Base-by-base conservation (phyloP, 352 stramenopile genomes). In the Elongisporangium senticosum region DNA sequence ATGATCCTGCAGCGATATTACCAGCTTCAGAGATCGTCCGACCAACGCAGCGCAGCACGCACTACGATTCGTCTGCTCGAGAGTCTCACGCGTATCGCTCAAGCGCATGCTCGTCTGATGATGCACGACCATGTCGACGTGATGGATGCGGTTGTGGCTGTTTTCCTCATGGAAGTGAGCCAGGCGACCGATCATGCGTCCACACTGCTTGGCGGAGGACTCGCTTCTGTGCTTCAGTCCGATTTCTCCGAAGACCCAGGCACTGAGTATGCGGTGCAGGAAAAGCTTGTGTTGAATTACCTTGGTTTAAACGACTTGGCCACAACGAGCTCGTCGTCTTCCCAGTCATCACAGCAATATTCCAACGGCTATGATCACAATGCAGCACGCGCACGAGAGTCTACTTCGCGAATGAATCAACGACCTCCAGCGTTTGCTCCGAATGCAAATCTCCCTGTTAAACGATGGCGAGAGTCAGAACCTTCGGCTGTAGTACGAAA, bases 1-100 rank as follows among this genome's bases (percentile, higher is more conserved):
- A 64, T 73, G 11, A 83, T 98, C 10, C 67, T 98, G 19, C 82
- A 97, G 66, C 79, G 78, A 4, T 97, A 98, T 68, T 98, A 98
- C 68, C 79, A 94, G 55, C 57, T 77, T 7, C 85, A 96, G 60
- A 73, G 83, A 13, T 72, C 75, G 14, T 79, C 70, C 4, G 83
- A 93, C 52, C 75, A 66, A 65, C 61, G 82, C 57, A 77, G 87
- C 71, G 69, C 80, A 23, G 66, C 79, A 53, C 79, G 88, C 6
- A 96, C 96, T 22, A 99, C 95, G 20, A 96, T 98, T 58, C 86
- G 95, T 17, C 84, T 98, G 61, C 68, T 99, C 0, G 95, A 98
- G 69, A 97, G 86, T 51, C 80, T 98, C 26, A 98, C 97, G 61
- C 86, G 96, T 6, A 58, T 99, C 4, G 72, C 87, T 7, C 83